Evolutionary conservation across 495 filamentous ascomycete species (phyloP).

Genomic region (Pseudomonodictys pantanalensis): DNA sequence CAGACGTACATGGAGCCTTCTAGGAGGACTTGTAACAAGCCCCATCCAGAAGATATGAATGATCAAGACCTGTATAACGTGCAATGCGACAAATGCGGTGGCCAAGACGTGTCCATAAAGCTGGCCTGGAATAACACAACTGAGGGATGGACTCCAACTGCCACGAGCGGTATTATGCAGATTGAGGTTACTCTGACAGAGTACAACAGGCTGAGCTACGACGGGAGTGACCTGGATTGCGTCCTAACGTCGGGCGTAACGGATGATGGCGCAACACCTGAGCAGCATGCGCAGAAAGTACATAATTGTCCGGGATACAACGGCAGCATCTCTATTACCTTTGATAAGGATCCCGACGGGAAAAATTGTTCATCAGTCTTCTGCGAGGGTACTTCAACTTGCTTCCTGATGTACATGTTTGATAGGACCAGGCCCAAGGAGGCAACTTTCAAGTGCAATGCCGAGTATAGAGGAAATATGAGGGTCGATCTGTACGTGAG

Average conservation of each 20-base stretch:
- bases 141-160: background rate
- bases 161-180: background rate
- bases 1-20: background rate
- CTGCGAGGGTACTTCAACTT: background rate
- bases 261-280: background rate
- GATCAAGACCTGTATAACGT: too few species aligned
- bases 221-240: slow-evolving; percentile 1
- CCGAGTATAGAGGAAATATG: background rate
- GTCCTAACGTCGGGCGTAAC: background rate
- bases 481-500: background rate
- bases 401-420: background rate
- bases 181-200: slow-evolving; percentile 2
- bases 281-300: background rate
- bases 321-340: background rate
- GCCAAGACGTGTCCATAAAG: too few species aligned
- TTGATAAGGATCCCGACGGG: background rate
- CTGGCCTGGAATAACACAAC: slow-evolving; percentile 10
- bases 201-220: slow-evolving; percentile 6
- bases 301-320: slow-evolving; percentile 6
- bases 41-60: too few species aligned
- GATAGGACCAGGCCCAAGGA: background rate
- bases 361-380: background rate
- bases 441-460: background rate
- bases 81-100: too few species aligned
- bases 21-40: too few species aligned